These are phyloP conservation scores for Metschnikowia gruessii DNA, from an alignment of 805 yeast species.

Conservation along the genomic window DNA sequence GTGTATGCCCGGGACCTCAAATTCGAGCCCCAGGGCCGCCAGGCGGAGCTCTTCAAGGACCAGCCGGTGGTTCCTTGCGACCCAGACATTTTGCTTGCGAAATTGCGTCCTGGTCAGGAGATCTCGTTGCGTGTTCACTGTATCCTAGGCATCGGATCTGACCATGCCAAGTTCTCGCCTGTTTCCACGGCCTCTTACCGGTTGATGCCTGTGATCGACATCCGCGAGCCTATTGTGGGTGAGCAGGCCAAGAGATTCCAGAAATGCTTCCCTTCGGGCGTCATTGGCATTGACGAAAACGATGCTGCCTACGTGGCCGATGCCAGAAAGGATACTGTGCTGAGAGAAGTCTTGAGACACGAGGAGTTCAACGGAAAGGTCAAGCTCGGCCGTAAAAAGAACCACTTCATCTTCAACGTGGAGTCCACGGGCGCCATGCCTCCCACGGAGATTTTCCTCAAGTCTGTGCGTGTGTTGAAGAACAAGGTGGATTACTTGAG, in stretches of 20 bases:
- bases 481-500: constrained; percentile 80
- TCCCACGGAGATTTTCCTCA: constrained; percentile 93
- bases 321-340: constrained; percentile 93
- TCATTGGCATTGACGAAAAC: constrained; percentile 64
- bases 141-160: constrained; percentile 85
- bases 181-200: constrained; percentile 96
- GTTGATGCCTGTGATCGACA: constrained; percentile 82
- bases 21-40: constrained; percentile 90
- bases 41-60: constrained; percentile 64
- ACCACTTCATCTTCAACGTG: constrained; percentile 90
- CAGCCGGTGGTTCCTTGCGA: constrained; percentile 73
- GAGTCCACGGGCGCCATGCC: constrained; percentile 97
- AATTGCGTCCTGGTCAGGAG: constrained; percentile 96
- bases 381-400: constrained; percentile 85
- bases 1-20: constrained; percentile 88
- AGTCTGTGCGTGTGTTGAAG: constrained; percentile 79
- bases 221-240: constrained; percentile 71
- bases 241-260: constrained; percentile 75
- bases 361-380: constrained; percentile 87
- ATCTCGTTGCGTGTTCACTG: constrained; percentile 88
- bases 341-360: constrained; percentile 94
- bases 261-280: constrained; percentile 92
- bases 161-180: constrained; percentile 97
- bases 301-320: constrained; percentile 81
- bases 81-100: constrained; percentile 87